Evolutionary conservation across 2,329 filamentous ascomycete genomes (phyloP).

Genomic region (Boeremia exigua): DNA sequence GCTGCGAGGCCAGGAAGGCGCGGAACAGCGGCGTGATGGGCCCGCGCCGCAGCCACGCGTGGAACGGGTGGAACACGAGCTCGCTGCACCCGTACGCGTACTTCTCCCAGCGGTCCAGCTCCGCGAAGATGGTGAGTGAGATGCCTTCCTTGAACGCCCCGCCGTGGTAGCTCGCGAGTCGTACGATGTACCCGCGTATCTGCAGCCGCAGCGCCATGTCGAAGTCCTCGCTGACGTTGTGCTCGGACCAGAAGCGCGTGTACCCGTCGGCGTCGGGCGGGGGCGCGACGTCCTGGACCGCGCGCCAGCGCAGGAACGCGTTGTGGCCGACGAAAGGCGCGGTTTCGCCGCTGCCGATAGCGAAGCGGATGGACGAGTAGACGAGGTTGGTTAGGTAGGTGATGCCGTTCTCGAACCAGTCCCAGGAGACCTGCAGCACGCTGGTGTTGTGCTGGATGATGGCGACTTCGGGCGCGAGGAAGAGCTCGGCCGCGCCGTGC

Average conservation of each 20-base stretch:
- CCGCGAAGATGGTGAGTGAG: conserved; percentile 75
- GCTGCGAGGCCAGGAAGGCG: conserved; percentile 65
- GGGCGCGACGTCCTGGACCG: conserved; percentile 62
- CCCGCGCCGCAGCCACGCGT: conserved; percentile 65
- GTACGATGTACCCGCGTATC: conserved; percentile 70
- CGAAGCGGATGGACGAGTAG: conserved; percentile 74
- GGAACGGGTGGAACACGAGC: conserved; percentile 72
- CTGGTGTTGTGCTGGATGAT: conserved; percentile 75
- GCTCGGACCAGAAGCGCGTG: conserved; percentile 75
- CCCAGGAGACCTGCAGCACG: conserved; percentile 75
- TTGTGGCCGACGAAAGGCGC: conserved; percentile 81
- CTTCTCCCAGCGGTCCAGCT: conserved; percentile 75
- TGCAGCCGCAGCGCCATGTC: conserved; percentile 77
- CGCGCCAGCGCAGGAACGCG: conserved; percentile 73
- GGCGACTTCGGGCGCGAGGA: conserved; percentile 77
- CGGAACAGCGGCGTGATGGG: conserved; percentile 71
- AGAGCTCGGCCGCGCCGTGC: conserved; percentile 82
- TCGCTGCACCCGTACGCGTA: conserved; percentile 74
- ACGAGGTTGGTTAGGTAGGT: conserved; percentile 82
- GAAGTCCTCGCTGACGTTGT: conserved; percentile 78
- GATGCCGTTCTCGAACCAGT: conserved; percentile 77
- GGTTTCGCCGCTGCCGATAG: conserved; percentile 74
- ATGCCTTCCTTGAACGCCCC: conserved; percentile 77
- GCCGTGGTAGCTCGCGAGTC: conserved; percentile 71
- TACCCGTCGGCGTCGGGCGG: conserved; percentile 55